Conservation (phyloP, 495 filamentous ascomycete species). For the Pseudomonodictys pantanalensis region DNA sequence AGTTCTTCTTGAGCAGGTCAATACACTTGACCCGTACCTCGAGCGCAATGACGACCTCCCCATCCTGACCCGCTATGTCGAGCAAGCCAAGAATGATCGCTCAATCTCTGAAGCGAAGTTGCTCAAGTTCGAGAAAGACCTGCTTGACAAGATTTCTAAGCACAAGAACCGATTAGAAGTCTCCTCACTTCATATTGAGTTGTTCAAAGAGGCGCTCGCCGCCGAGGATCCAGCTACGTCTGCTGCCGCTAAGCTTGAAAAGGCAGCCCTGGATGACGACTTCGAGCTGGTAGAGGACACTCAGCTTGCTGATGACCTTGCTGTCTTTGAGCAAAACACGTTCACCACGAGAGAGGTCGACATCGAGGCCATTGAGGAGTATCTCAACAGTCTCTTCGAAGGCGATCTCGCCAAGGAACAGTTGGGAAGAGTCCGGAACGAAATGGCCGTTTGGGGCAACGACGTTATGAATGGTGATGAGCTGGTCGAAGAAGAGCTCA, state of each 20-base stretch:
- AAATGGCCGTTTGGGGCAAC: conserved; percentile 7
- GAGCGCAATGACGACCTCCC: conserved; percentile 24
- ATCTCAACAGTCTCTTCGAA: conserved; percentile 15
- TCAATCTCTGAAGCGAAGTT: conserved; percentile 17
- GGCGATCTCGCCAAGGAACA: not conserved
- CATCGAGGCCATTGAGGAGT: conserved; percentile 14
- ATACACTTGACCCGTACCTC: conserved; percentile 20
- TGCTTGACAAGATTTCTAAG: conserved; percentile 3
- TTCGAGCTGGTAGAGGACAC: conserved; percentile 29
- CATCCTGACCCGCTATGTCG: conserved; percentile 9
- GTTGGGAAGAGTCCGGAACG: conserved; percentile 6
- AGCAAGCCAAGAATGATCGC: conserved; percentile 24
- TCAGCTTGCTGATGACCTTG: conserved; percentile 15
- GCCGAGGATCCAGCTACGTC: not conserved
- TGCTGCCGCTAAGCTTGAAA: conserved; percentile 16
- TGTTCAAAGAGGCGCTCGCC: conserved; percentile 15
- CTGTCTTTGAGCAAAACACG: conserved; percentile 19
- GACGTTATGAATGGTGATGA: not conserved
- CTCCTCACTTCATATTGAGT: conserved; percentile 6
- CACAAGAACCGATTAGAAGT: conserved; percentile 10
- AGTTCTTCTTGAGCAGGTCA: conserved; percentile 17
- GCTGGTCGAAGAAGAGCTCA: conserved; percentile 3
- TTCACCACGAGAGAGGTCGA: conserved; percentile 11
- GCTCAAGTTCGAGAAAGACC: conserved; percentile 13
- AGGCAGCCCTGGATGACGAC: conserved; percentile 11